phyloP scores from a whole-genome alignment of 805 yeast genomes.

The Grigorovia jiainica region DNA sequence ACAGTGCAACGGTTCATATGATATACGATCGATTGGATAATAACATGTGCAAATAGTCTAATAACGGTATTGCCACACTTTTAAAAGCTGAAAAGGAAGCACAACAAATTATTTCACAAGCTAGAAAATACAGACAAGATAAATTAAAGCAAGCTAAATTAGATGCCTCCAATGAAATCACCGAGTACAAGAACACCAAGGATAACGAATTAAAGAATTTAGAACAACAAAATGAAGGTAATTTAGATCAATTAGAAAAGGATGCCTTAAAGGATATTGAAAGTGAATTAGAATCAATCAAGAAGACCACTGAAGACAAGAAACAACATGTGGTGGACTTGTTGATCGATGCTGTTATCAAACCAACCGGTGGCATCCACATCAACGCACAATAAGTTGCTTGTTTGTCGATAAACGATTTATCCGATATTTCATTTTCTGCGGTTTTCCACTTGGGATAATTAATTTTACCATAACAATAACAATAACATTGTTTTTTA shows the following conservation, averaged over 20 bases:
- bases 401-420: conserved; percentile 8
- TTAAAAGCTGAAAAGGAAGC: conserved; percentile 88
- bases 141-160: conserved; percentile 88
- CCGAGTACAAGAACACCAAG: conserved; percentile 73
- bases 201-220: conserved; percentile 69
- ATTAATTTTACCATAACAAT: too few relatives aligned
- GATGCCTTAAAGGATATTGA: conserved; percentile 71
- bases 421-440: conserved; percentile 10
- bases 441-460: conserved; percentile 14
- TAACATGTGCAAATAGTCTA: conserved; percentile 1
- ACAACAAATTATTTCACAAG: conserved; percentile 88
- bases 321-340: conserved; percentile 60
- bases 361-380: conserved; percentile 78
- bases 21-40: too few relatives aligned
- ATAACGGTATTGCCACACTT: conserved; percentile 30
- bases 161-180: conserved; percentile 86
- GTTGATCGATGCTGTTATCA: conserved; percentile 68
- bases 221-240: conserved; percentile 63
- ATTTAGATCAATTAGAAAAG: conserved; percentile 41
- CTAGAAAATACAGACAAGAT: conserved; percentile 70
- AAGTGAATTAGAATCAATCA: conserved; percentile 59
- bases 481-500: too few relatives aligned
- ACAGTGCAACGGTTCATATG: too few relatives aligned
- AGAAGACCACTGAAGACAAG: conserved; percentile 53
- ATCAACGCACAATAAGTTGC: conserved; percentile 43